Conservation (phyloP, 352 stramenopile genomes). For the Aphanomyces invadans region DNA sequence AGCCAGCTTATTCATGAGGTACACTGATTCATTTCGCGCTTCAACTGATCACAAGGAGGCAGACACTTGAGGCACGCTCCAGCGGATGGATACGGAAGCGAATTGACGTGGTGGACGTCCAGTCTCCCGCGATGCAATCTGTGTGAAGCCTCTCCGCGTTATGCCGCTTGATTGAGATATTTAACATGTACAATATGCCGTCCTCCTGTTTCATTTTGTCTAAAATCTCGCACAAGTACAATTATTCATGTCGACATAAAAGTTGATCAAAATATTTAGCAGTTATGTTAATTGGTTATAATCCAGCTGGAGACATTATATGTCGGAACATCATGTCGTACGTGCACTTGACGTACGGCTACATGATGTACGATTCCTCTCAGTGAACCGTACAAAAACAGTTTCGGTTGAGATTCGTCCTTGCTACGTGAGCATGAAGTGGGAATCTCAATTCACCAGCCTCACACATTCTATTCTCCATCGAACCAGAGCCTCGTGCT, state of each 20-base stretch:
- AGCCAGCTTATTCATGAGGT: conserved; percentile 51
- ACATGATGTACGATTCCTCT: not conserved
- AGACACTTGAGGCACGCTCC: conserved; percentile 40
- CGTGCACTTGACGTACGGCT: not conserved
- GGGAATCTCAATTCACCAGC: not conserved
- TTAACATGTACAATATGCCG: not conserved
- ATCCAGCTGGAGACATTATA: too few species aligned
- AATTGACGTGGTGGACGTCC: conserved; percentile 19
- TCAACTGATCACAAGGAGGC: not conserved
- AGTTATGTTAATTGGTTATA: too few species aligned
- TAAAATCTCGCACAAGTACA: too few species aligned
- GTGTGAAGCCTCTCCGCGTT: not conserved
- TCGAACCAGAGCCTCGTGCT: too few species aligned
- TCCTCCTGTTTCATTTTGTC: not conserved
- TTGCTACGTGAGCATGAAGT: not conserved
- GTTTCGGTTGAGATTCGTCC: not conserved
- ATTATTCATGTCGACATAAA: too few species aligned
- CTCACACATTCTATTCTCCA: not conserved
- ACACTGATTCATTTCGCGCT: conserved; percentile 11
- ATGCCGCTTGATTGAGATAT: not conserved
- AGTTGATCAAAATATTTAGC: not conserved
- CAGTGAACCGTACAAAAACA: not conserved
- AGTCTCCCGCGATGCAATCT: not conserved
- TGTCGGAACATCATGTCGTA: too few species aligned
- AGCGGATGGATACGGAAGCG: conserved; percentile 57